Base-by-base conservation (phyloP, 2,329 filamentous ascomycete species). In the Epichloe glyceriae region DNA sequence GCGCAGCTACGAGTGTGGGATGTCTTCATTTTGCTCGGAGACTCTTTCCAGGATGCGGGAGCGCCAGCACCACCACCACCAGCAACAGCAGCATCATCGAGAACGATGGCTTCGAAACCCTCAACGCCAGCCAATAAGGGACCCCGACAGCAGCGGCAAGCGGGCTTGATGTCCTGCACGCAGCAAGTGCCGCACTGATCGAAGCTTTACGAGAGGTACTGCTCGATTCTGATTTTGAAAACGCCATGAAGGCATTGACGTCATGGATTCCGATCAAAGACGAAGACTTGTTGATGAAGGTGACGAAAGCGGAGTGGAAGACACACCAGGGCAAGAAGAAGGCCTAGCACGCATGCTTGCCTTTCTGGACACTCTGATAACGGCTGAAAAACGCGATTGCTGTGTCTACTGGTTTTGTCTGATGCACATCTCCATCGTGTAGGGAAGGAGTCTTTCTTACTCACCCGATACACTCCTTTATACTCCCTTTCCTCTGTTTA, bases 1-100 rank as follows among this genome's bases (percentile, higher is more conserved):
- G 90, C 91, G 3, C 93, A 97, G 67, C 81, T 98, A 37, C 85
- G 93, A 46, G 86, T 98, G 15, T 98, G 93, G 93, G 93, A 98
- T 63, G 86, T 96, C 1, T 97, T 97, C 68, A 88, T 98, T 79
- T 80, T 98, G 14, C 79, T 97, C 12, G 93, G 91, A 4, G 57
- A 63, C 41, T 55, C 53, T 5, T 35, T 52, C 20, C 38, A 52
- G 46, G 41, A 43, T 8, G 26, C 50, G 35, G 30, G 20, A 17
- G 43, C 22, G 11, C 17, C 39, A 37, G 34, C 26, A 33, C n/a
- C 49, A 41, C n/a, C 49, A 41, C 10, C n/a, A 12, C 26, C 46
- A 5, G 14, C 41, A 26, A 30, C 49, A 17, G 40, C 58, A 37
- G 33, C n/a, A 22, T 19, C 17, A 7, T n/a, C 43, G 3, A 15